phyloP scores from a whole-genome alignment of 768 basidiomycete genomes.

The Calocybe indica region DNA sequence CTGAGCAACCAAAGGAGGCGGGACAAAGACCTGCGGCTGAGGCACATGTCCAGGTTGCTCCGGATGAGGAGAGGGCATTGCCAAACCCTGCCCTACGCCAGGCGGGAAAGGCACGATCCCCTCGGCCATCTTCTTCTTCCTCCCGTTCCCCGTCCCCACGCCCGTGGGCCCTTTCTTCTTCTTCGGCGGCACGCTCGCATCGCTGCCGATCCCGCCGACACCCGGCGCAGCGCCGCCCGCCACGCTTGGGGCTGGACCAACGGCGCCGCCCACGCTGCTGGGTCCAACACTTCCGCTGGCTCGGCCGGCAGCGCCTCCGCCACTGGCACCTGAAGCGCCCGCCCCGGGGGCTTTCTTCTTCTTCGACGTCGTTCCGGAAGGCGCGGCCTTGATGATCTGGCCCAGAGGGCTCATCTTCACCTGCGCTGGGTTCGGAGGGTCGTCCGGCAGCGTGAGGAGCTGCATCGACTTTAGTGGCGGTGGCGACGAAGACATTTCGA shows the following conservation, averaged over 20 bases:
- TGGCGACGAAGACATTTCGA: neutral
- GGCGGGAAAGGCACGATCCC: conserved; percentile 5
- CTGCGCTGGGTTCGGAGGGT: conserved; percentile 49
- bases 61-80: neutral
- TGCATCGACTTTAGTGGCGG: conserved; percentile 5
- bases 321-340: conserved; percentile 9
- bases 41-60: conserved; percentile 2
- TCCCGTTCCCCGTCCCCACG: conserved; percentile 38
- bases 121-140: conserved; percentile 36
- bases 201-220: conserved; percentile 14
- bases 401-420: conserved; percentile 77
- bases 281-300: no score
- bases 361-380: conserved; percentile 45
- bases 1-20: conserved; percentile 8
- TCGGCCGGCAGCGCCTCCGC: conserved; percentile 13
- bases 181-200: conserved; percentile 21
- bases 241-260: no score
- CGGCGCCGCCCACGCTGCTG: conserved; percentile 1
- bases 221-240: no score
- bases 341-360: conserved; percentile 39
- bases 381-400: conserved; percentile 54
- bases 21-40: conserved; percentile 6
- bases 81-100: conserved; percentile 1
- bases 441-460: conserved; percentile 52
- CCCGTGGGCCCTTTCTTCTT: conserved; percentile 39